phyloP scores from a whole-genome alignment of 2,329 filamentous ascomycete genomes.

The Microdochium trichocladiopsis region DNA sequence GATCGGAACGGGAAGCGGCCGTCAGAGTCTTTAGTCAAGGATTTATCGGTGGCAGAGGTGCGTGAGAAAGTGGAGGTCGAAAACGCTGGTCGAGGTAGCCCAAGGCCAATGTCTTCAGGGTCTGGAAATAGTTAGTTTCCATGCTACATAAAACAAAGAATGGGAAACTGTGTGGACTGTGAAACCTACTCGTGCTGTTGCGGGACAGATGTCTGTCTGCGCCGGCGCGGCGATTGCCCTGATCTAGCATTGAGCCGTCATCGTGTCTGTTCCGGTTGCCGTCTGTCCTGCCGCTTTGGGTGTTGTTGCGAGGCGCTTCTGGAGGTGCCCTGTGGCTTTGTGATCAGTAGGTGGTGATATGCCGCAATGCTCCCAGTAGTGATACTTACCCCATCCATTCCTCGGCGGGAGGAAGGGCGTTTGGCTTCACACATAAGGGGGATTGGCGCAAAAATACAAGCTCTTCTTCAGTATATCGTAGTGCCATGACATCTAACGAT shows the following conservation, averaged over 20 bases:
- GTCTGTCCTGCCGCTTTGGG: constrained; percentile 28
- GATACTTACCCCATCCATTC: constrained; percentile 85
- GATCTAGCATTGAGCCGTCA: constrained; percentile 38
- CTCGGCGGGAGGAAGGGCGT: constrained; percentile 72
- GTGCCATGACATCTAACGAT: constrained; percentile 34
- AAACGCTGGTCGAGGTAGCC: constrained; percentile 77
- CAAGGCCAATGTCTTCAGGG: constrained; percentile 77
- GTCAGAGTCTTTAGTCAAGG: constrained; percentile 33
- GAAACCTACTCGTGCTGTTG: constrained; percentile 46
- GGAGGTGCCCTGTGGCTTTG: constrained; percentile 29
- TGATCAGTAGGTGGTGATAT: constrained; percentile 1
- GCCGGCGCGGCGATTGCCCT: constrained; percentile 42
- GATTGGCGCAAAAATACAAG: constrained; percentile 72
- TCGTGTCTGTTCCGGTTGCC: constrained; percentile 34
- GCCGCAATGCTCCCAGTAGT: constrained; percentile 16
- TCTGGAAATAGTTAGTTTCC: constrained; percentile 35
- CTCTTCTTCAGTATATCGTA: constrained; percentile 70
- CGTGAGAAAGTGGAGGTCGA: constrained; percentile 63
- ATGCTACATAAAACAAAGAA: no score
- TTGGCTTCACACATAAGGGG: constrained; percentile 75
- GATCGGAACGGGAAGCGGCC: constrained; percentile 56
- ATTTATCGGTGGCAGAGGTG: constrained; percentile 6
- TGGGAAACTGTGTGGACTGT: constrained; percentile 5
- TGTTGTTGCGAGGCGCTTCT: constrained; percentile 36
- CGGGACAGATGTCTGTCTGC: constrained; percentile 48